Evolutionary conservation across 805 yeast genomes (phyloP).

Genomic region (Yarrowia divulgata): DNA sequence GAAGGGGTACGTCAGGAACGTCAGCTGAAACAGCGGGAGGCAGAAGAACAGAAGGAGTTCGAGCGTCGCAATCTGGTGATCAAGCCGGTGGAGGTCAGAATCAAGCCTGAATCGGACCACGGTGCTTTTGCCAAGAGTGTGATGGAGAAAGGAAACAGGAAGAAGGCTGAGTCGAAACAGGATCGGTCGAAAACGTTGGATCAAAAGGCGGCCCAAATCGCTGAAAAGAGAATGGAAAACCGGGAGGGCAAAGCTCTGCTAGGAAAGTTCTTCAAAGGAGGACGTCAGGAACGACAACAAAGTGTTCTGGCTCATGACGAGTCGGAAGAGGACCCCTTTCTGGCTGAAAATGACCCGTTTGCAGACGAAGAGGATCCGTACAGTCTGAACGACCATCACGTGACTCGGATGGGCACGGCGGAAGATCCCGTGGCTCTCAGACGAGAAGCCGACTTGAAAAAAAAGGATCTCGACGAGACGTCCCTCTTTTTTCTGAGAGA

Average conservation of each 20-base stretch:
- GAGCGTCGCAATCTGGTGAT: neutral
- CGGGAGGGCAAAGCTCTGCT: neutral
- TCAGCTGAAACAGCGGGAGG: neutral
- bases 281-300: neutral
- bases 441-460: neutral
- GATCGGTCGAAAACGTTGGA: neutral
- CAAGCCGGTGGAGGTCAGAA: neutral
- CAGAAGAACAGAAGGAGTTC: neutral
- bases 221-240: neutral
- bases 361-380: neutral
- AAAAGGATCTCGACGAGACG: neutral
- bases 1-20: neutral
- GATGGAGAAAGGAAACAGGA: neutral
- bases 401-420: neutral
- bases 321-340: neutral
- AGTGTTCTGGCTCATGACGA: neutral
- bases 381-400: neutral
- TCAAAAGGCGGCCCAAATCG: neutral
- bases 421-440: neutral
- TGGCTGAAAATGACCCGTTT: neutral
- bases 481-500: neutral
- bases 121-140: neutral
- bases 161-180: neutral
- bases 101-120: slow-evolving; percentile 5
- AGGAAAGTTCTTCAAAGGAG: neutral